Evolutionary conservation across 2,329 filamentous ascomycete species (phyloP).

Genomic region (Paraconiothyrium sp.): DNA sequence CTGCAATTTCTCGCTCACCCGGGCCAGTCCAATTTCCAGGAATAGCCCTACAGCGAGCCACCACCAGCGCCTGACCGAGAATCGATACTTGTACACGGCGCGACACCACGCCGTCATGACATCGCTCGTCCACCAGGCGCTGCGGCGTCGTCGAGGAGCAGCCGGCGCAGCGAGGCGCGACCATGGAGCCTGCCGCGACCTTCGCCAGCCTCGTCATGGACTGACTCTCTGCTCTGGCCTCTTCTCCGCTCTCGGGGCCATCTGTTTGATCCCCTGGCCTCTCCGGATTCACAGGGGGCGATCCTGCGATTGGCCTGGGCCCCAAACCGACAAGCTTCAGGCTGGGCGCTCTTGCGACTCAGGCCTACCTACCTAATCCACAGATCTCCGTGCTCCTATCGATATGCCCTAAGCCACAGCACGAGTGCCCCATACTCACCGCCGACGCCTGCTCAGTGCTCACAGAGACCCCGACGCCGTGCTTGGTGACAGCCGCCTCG

Average conservation of each 20-base stretch:
- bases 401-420: not conserved
- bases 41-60: constrained; percentile 14
- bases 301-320: not conserved
- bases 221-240: not conserved
- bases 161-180: not conserved
- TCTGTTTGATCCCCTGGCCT: constrained; percentile 5
- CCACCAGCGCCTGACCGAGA: not conserved
- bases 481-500: constrained; percentile 5
- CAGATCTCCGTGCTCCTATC: constrained; percentile 2
- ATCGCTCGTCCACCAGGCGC: not conserved
- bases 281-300: constrained; percentile 12
- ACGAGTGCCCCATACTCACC: not conserved
- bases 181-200: not conserved
- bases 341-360: not conserved
- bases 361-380: not conserved
- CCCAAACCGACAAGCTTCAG: constrained; percentile 1
- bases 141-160: not conserved
- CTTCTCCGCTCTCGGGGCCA: not conserved
- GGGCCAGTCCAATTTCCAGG: constrained; percentile 20
- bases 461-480: constrained; percentile 4
- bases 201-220: not conserved
- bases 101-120: not conserved
- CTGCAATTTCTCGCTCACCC: constrained; percentile 15
- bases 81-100: not conserved
- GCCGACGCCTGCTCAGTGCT: not conserved